A percentile compares a stretch with the other conserved stretches of the same genome.
phyloP scores from a whole-genome alignment of 129 eudicot species.

The Artemisia argyi region DNA sequence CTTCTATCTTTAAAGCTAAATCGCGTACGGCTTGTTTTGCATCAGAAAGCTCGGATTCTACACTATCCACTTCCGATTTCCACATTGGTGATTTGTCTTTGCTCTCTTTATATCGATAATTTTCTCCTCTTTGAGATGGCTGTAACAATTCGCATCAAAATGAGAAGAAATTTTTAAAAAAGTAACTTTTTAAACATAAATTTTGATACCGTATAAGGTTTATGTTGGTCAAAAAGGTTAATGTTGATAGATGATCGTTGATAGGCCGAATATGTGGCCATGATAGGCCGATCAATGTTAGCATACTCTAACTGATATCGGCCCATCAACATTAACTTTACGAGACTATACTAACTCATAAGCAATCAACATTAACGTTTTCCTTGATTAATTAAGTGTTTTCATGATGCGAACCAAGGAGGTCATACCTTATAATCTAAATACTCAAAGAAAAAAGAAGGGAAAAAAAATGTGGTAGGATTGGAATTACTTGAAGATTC shows the following conservation, averaged over 20 bases:
- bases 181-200: too few relatives aligned
- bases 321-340: too few relatives aligned
- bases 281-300: too few relatives aligned
- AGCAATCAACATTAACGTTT: too few relatives aligned
- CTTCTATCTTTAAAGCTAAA: conserved; percentile 53
- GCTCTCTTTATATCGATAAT: conserved; percentile 34
- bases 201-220: too few relatives aligned
- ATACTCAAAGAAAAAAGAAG: background rate
- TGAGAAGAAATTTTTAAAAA: background rate
- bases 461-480: background rate
- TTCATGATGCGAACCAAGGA: too few relatives aligned
- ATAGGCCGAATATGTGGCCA: too few relatives aligned
- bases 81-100: conserved; percentile 38
- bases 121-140: conserved; percentile 31
- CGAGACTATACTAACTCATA: too few relatives aligned
- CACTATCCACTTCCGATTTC: conserved; percentile 43
- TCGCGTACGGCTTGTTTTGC: conserved; percentile 63
- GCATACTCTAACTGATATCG: too few relatives aligned
- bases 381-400: too few relatives aligned
- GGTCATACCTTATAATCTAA: background rate
- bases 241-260: too few relatives aligned
- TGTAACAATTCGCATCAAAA: background rate
- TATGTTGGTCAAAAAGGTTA: too few relatives aligned
- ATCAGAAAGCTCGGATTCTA: conserved; percentile 51
- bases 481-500: conserved; percentile 33